These are phyloP conservation scores for Lactuca sativa DNA, from an alignment of 129 eudicot species.

Conservation along the genomic window DNA sequence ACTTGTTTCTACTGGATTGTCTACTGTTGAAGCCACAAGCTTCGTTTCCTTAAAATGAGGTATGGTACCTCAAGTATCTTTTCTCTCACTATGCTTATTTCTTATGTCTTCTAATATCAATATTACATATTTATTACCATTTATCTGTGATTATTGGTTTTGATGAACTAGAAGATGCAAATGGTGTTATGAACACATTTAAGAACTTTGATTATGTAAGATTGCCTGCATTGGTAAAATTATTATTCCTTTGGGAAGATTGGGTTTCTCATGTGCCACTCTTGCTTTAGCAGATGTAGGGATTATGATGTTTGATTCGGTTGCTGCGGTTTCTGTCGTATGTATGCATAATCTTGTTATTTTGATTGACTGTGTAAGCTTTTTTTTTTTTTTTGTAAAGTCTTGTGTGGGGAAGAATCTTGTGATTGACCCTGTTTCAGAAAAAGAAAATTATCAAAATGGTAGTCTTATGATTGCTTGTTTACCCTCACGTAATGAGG, in stretches of 20 bases:
- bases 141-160: too few relatives aligned
- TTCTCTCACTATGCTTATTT: not conserved
- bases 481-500: conserved; percentile 87
- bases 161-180: too few relatives aligned
- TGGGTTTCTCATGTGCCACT: conserved; percentile 72
- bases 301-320: conserved; percentile 88
- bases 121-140: too few relatives aligned
- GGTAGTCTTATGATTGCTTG: conserved; percentile 77
- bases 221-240: too few relatives aligned
- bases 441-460: conserved; percentile 87
- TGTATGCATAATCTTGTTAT: not conserved
- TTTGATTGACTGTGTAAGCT: too few relatives aligned
- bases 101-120: too few relatives aligned
- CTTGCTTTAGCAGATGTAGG: conserved; percentile 99
- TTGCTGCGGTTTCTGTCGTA: conserved; percentile 92
- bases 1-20: conserved; percentile 55
- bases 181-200: too few relatives aligned
- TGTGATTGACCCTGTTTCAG: conserved; percentile 84
- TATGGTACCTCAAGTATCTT: conserved; percentile 67
- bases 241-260: too few relatives aligned
- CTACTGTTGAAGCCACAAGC: conserved; percentile 76
- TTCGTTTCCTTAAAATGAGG: conserved; percentile 75
- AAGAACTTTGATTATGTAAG: too few relatives aligned
- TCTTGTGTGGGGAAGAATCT: conserved; percentile 74
- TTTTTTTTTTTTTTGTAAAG: conserved; percentile 25